Conservation (phyloP, 2,329 filamentous ascomycete species). For the Acrodontium crateriforme region DNA sequence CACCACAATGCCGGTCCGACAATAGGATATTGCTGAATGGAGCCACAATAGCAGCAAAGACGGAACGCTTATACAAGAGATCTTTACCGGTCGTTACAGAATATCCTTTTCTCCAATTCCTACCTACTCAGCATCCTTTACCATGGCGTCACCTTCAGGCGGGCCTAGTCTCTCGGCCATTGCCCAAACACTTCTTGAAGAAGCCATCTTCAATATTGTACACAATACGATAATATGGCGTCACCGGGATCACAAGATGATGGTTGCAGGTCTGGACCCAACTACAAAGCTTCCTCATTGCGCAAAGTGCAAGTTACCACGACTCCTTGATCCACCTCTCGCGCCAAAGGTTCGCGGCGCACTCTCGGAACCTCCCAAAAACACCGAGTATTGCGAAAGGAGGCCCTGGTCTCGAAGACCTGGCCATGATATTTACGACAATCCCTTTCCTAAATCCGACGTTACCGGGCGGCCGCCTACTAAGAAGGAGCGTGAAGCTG, state of each 20-base stretch:
- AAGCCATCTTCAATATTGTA: slow-evolving; percentile 62
- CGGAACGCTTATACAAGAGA: too few species aligned
- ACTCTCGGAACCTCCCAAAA: slow-evolving; percentile 26
- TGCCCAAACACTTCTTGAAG: slow-evolving; percentile 54
- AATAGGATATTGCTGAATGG: too few species aligned
- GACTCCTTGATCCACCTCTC: slow-evolving; percentile 56
- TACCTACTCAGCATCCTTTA: too few species aligned
- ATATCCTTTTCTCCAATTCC: too few species aligned
- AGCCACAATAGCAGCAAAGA: too few species aligned
- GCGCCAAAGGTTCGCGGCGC: slow-evolving; percentile 26
- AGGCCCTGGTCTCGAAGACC: slow-evolving; percentile 64
- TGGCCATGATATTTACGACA: slow-evolving; percentile 69
- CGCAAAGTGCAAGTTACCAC: slow-evolving; percentile 59
- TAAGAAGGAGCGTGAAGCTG: slow-evolving; percentile 61
- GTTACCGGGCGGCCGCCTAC: slow-evolving; percentile 41
- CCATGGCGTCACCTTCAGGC: too few species aligned
- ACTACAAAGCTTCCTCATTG: slow-evolving; percentile 60
- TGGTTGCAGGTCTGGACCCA: slow-evolving; percentile 59
- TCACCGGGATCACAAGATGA: slow-evolving; percentile 66
- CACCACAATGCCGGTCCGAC: too few species aligned
- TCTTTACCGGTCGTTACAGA: too few species aligned
- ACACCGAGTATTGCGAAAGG: slow-evolving; percentile 58
- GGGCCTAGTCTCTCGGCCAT: slow-evolving; percentile 11
- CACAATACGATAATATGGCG: slow-evolving; percentile 61
- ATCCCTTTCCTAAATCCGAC: slow-evolving; percentile 62